These are phyloP conservation scores for Akanthomyces muscarius DNA, from an alignment of 2,329 filamentous ascomycete species.

Conservation along the genomic window DNA sequence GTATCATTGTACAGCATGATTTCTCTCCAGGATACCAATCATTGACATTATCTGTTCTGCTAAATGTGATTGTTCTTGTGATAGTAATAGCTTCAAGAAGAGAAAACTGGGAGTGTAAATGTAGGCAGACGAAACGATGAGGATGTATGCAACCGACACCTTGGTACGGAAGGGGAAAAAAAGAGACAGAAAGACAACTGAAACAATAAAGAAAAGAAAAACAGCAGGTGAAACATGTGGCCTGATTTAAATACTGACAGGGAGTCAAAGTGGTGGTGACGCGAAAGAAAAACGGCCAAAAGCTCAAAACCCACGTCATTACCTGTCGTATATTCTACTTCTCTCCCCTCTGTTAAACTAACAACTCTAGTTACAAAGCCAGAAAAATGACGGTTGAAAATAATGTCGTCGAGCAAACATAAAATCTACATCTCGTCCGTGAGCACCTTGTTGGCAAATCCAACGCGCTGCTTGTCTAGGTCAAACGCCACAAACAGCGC, in stretches of 20 bases:
- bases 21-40: conserved; percentile 15
- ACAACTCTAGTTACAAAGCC: conserved; percentile 6
- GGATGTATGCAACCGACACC: no score
- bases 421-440: conserved; percentile 20
- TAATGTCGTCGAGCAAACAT: not conserved
- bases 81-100: no score
- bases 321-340: not conserved
- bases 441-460: conserved; percentile 43
- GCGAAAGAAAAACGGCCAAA: not conserved
- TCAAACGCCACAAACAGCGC: conserved; percentile 72
- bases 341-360: not conserved
- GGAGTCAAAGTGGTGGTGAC: no score
- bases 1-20: conserved; percentile 15
- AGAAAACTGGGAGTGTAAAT: no score
- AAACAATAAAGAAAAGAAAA: no score
- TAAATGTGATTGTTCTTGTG: not conserved
- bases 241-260: no score
- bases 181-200: no score
- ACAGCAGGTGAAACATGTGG: no score
- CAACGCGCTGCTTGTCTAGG: conserved; percentile 35
- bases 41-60: not conserved
- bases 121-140: no score
- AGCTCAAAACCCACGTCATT: not conserved
- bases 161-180: no score
- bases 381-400: conserved; percentile 7